A percentile compares a stretch with the other conserved stretches of the same genome.
These are phyloP conservation scores for Rhynchospora breviuscula DNA, from an alignment of 176 grass and related monocot genomes.

Conservation along the genomic window DNA sequence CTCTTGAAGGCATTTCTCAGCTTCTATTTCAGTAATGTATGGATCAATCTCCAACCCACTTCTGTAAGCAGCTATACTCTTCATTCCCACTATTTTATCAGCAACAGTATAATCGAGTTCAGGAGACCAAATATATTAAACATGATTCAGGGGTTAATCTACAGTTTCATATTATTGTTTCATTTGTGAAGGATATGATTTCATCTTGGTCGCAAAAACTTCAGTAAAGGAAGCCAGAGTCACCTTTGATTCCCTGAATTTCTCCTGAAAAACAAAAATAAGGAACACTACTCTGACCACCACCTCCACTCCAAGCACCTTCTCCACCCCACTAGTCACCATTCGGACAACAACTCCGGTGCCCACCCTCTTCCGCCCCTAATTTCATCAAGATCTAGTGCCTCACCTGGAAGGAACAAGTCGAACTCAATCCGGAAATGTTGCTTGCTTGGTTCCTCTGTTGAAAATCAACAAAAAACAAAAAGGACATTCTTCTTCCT, in stretches of 20 bases:
- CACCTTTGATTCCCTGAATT: conserved; percentile 53
- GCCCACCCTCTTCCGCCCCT: too few species aligned
- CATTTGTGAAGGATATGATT: conserved; percentile 75
- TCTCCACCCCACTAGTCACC: too few species aligned
- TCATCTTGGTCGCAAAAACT: conserved; percentile 55
- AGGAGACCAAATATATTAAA: conserved; percentile 35
- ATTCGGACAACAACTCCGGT: too few species aligned
- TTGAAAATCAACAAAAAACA: too few species aligned
- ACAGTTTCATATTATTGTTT: background rate
- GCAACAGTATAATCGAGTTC: conserved; percentile 53
- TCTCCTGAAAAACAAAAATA: conserved; percentile 46
- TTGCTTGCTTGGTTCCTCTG: too few species aligned
- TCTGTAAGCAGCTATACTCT: conserved; percentile 93
- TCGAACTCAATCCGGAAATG: too few species aligned
- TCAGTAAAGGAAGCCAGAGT: conserved; percentile 76
- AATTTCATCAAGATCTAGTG: too few species aligned
- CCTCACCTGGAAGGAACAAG: too few species aligned
- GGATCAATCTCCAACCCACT: conserved; percentile 83
- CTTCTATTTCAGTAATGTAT: conserved; percentile 54
- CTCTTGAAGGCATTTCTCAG: conserved; percentile 74
- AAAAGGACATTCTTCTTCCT: too few species aligned
- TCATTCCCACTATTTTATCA: conserved; percentile 69
- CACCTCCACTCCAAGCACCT: too few species aligned
- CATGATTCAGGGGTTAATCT: background rate
- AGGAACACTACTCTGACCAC: too few species aligned